Evolutionary conservation across 179 eudicot genomes (phyloP).

Genomic region (Beta corolliflora): DNA sequence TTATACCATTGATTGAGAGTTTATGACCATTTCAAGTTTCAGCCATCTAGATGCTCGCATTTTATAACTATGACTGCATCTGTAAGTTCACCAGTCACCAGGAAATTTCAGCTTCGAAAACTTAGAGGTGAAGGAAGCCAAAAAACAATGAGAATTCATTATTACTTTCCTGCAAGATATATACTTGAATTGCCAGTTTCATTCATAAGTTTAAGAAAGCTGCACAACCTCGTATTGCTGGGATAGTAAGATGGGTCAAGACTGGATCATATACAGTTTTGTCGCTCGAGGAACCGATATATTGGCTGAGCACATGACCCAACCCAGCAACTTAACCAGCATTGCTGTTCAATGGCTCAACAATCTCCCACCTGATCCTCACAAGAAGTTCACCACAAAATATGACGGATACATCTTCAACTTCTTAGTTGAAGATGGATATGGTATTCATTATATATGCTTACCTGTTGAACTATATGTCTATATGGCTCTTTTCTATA

Average conservation of each 20-base stretch:
- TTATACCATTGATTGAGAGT: neutral
- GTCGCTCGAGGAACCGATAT: slow-evolving; percentile 20
- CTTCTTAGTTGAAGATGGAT: slow-evolving; percentile 17
- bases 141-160: neutral
- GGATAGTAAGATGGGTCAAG: slow-evolving; percentile 13
- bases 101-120: neutral
- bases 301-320: slow-evolving; percentile 20
- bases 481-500: neutral
- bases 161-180: neutral
- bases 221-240: neutral
- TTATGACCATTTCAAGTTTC: too few species aligned
- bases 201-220: neutral
- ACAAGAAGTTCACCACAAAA: slow-evolving; percentile 18
- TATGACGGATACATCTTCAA: slow-evolving; percentile 8
- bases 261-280: slow-evolving; percentile 25
- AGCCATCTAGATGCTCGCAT: neutral
- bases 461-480: neutral
- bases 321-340: slow-evolving; percentile 7
- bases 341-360: slow-evolving; percentile 23
- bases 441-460: neutral
- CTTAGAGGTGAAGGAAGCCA: slow-evolving; percentile 9
- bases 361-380: slow-evolving; percentile 5
- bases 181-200: neutral
- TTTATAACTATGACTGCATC: neutral
- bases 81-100: slow-evolving; percentile 1